Evolutionary conservation across 2,329 filamentous ascomycete species (phyloP).

Genomic region (Sphaerulina musiva): DNA sequence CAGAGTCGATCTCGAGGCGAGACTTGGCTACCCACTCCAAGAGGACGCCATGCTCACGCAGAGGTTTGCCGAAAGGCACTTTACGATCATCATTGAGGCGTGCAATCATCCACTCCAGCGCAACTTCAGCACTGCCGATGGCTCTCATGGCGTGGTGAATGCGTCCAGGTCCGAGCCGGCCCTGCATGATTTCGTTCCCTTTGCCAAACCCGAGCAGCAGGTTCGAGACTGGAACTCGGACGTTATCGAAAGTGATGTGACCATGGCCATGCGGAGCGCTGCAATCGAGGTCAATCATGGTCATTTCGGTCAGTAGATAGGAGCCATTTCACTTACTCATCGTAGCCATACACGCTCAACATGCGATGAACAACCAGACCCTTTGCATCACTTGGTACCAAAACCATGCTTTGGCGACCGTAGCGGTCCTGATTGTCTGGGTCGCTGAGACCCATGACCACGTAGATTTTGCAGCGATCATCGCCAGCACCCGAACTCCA

Average conservation of each 20-base stretch:
- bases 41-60: slow-evolving; percentile 85
- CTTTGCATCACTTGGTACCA: slow-evolving; percentile 73
- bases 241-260: slow-evolving; percentile 82
- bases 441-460: slow-evolving; percentile 94
- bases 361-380: slow-evolving; percentile 92
- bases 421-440: slow-evolving; percentile 69
- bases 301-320: background rate
- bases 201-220: slow-evolving; percentile 87
- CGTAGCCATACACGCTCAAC: slow-evolving; percentile 89
- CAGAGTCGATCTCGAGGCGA: slow-evolving; percentile 86
- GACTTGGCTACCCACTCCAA: slow-evolving; percentile 90
- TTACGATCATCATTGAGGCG: slow-evolving; percentile 87
- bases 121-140: slow-evolving; percentile 82
- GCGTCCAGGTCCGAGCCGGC: slow-evolving; percentile 85
- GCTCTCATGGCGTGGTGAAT: slow-evolving; percentile 97
- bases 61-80: slow-evolving; percentile 80
- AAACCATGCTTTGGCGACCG: slow-evolving; percentile 84
- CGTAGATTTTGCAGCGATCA: slow-evolving; percentile 83
- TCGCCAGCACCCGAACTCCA: slow-evolving; percentile 96
- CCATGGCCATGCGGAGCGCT: slow-evolving; percentile 91
- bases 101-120: slow-evolving; percentile 89
- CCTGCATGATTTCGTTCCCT: slow-evolving; percentile 97
- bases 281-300: background rate
- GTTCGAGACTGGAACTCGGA: slow-evolving; percentile 73
- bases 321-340: slow-evolving; percentile 49